These are phyloP conservation scores for Ustilago curta DNA, from an alignment of 1,284 basidiomycete species.

Conservation along the genomic window DNA sequence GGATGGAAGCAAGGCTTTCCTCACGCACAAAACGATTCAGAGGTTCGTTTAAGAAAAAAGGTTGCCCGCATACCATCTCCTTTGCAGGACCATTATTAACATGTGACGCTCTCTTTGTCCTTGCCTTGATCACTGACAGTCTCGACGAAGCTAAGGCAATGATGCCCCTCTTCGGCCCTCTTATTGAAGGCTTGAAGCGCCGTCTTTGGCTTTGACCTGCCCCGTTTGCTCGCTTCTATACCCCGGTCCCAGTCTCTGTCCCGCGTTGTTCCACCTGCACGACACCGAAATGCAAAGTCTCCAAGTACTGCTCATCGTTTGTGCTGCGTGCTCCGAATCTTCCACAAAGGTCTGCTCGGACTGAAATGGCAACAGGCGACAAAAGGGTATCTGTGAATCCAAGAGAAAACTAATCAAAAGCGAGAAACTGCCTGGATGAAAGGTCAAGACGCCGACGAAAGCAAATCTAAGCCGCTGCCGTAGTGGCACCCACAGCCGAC, in stretches of 20 bases:
- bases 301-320: not conserved
- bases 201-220: conserved; percentile 58
- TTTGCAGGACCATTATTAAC: too few relatives aligned
- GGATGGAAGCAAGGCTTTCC: conserved; percentile 22
- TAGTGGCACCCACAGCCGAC: not conserved
- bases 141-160: conserved; percentile 61
- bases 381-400: conserved; percentile 3
- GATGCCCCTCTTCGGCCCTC: conserved; percentile 53
- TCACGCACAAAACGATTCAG: conserved; percentile 57
- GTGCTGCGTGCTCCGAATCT: not conserved
- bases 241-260: not conserved
- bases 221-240: not conserved
- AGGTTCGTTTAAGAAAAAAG: conserved; percentile 18
- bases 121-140: conserved; percentile 10
- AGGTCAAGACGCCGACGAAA: not conserved
- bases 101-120: not conserved
- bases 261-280: not conserved
- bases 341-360: not conserved
- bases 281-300: not conserved
- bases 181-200: conserved; percentile 62
- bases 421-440: not conserved
- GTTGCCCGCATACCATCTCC: not conserved
- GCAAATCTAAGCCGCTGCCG: conserved; percentile 4
- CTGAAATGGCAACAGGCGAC: not conserved
- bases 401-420: not conserved